A percentile compares a stretch with the other conserved stretches of the same genome.
Conservation (phyloP, 2,329 filamentous ascomycete genomes). For the Blastomyces emzantsi region DNA sequence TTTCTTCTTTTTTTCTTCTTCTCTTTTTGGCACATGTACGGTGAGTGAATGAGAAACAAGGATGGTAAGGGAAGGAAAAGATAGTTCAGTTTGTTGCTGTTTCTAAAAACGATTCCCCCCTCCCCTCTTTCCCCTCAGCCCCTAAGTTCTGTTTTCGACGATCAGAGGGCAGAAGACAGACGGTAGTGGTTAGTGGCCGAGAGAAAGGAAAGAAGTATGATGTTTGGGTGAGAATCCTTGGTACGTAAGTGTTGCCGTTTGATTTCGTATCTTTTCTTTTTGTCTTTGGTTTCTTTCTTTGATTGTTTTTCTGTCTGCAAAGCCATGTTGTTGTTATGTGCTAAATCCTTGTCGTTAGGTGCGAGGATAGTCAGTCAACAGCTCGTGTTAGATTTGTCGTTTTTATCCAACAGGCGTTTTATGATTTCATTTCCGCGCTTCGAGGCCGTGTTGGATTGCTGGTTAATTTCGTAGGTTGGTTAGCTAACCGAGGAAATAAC, state of each 20-base stretch:
- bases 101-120: neutral
- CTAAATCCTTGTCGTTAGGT: neutral
- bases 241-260: too few species aligned
- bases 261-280: neutral
- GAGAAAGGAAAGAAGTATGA: neutral
- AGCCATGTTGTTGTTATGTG: neutral
- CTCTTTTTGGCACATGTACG: neutral
- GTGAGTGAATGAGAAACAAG: too few species aligned
- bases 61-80: neutral
- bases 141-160: neutral
- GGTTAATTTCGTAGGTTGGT: neutral
- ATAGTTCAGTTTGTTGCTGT: too few species aligned
- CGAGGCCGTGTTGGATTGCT: constrained; percentile 18
- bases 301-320: neutral
- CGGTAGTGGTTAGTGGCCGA: neutral
- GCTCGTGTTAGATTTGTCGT: neutral
- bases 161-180: neutral
- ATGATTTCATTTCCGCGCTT: constrained; percentile 14
- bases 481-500: neutral
- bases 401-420: neutral
- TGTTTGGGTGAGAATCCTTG: neutral
- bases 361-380: neutral
- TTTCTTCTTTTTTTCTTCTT: neutral
- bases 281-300: neutral
- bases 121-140: neutral